Evolutionary conservation across 192 early-diverging fungal genomes (phyloP), one percentile per base, ranked within the genome.

Genomic region (Dissophora ornata): DNA sequence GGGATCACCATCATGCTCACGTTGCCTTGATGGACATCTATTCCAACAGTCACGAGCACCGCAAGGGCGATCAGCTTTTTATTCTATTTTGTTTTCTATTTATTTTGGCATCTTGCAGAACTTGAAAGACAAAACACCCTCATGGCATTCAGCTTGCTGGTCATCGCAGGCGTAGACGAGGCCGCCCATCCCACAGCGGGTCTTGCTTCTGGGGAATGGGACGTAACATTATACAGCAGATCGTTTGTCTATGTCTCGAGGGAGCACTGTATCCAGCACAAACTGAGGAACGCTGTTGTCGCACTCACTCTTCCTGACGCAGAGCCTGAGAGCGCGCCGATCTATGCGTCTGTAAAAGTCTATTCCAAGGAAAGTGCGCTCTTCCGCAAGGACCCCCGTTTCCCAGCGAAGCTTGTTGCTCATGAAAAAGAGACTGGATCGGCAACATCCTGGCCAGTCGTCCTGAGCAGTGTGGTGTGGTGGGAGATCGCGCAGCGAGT

Each of bases 121-220:
- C n/a, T n/a, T n/a, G n/a, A n/a, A n/a, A n/a, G n/a, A n/a, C n/a
- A n/a, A n/a, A n/a, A n/a, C n/a, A n/a, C n/a, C n/a, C n/a, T n/a
- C n/a, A 62, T 62, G 60, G 18, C 60, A 50, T 52, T 51, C 34
- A 18, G 33, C 19, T 47, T 71, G 44, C 40, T 46, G 18, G 41
- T 71, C 53, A 71, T 62, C 50, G 79, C 63, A 3, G 40, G 50
- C 26, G 67, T 80, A 21, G 69, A 80, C 57, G 79, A 70, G 40
- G 53, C 41, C 34, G 47, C 32, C 6, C 47, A 36, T 11, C 33
- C 47, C 32, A 29, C 28, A 15, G 21, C 56, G 3, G 32, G 34
- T 30, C 1, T 51, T 3, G 33, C 54, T 19, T 47, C 57, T 0
- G 58, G 59, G 8, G 67, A 36, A 11, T 33, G 46, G n/a, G 38